Evolutionary conservation across 495 filamentous ascomycete genomes (phyloP).

Genomic region (Oidiodendron maius): DNA sequence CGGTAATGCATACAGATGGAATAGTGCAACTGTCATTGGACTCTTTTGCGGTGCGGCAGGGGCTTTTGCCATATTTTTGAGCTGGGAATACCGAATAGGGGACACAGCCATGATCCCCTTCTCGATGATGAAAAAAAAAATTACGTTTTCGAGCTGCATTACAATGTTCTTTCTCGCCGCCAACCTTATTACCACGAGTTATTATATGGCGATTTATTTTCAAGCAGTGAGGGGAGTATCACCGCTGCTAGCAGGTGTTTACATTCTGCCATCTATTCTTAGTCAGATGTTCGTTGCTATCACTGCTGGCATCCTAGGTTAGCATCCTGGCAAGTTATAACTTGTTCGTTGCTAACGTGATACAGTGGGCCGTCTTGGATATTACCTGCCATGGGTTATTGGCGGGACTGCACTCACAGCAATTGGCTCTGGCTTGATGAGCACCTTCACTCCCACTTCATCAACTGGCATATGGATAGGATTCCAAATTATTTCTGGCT

Average conservation of each 20-base stretch:
- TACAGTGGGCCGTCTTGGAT: constrained; percentile 42
- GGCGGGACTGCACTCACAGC: constrained; percentile 13
- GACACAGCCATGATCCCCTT: constrained; percentile 47
- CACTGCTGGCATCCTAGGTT: constrained; percentile 65
- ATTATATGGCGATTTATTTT: constrained; percentile 81
- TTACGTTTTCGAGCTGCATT: constrained; percentile 29
- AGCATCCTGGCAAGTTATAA: constrained; percentile 46
- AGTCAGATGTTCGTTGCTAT: constrained; percentile 35
- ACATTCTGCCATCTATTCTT: constrained; percentile 51
- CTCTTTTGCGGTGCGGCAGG: constrained; percentile 43
- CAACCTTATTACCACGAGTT: constrained; percentile 26
- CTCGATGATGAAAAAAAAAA: constrained; percentile 17
- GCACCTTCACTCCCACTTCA: constrained; percentile 16
- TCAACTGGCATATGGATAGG: constrained; percentile 15
- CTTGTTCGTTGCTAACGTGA: constrained; percentile 52
- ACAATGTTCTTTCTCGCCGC: constrained; percentile 8
- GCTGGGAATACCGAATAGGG: constrained; percentile 38
- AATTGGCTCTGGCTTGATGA: constrained; percentile 28
- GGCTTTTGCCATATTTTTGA: constrained; percentile 32
- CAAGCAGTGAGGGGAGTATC: constrained; percentile 58
- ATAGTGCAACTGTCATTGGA: constrained; percentile 26
- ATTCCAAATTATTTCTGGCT: constrained; percentile 13
- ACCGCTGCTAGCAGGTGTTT: constrained; percentile 63
- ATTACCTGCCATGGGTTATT: constrained; percentile 42
- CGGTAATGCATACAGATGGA: constrained; percentile 36